Conservation (phyloP, 1,284 basidiomycete species). For the Moesziomyces aphidis region DNA sequence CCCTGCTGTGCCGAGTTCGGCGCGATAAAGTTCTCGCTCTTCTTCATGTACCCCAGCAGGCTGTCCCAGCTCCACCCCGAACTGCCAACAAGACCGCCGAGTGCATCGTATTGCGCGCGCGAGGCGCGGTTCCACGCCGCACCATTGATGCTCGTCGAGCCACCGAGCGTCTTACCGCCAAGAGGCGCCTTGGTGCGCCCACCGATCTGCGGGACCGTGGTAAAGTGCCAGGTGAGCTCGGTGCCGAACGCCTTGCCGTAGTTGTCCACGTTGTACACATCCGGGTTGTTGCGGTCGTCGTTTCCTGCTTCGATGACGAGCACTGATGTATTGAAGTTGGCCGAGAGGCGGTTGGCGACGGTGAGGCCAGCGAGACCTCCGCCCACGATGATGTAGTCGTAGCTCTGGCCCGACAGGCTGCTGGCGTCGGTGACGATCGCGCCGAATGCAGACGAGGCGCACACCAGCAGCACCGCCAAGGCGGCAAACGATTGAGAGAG, state of each 20-base stretch:
- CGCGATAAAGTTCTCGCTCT: constrained; percentile 74
- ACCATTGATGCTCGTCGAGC: constrained; percentile 75
- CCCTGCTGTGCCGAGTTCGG: constrained; percentile 72
- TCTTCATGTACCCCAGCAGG: constrained; percentile 73
- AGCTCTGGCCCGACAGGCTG: constrained; percentile 12
- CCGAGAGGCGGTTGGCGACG: constrained; percentile 61
- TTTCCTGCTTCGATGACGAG: constrained; percentile 66
- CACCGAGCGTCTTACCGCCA: constrained; percentile 75
- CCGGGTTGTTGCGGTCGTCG: constrained; percentile 39
- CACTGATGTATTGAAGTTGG: constrained; percentile 55
- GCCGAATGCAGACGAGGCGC: constrained; percentile 11
- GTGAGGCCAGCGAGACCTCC: constrained; percentile 63
- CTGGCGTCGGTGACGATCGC: constrained; percentile 21
- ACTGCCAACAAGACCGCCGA: constrained; percentile 72
- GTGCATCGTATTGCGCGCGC: constrained; percentile 74
- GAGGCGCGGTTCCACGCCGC: constrained; percentile 74
- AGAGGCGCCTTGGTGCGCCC: constrained; percentile 69
- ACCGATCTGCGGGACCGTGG: constrained; percentile 69
- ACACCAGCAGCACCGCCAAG: constrained; percentile 9
- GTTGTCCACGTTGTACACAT: constrained; percentile 60
- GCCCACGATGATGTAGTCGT: constrained; percentile 66
- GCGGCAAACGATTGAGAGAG: constrained; percentile 24
- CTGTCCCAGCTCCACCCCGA: constrained; percentile 74
- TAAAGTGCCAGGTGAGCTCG: constrained; percentile 72
- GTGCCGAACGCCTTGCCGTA: constrained; percentile 72